A percentile compares a stretch with the other conserved stretches of the same genome.
phyloP scores from a whole-genome alignment of 176 grass and related monocot species.

The Aegilops tauschii region DNA sequence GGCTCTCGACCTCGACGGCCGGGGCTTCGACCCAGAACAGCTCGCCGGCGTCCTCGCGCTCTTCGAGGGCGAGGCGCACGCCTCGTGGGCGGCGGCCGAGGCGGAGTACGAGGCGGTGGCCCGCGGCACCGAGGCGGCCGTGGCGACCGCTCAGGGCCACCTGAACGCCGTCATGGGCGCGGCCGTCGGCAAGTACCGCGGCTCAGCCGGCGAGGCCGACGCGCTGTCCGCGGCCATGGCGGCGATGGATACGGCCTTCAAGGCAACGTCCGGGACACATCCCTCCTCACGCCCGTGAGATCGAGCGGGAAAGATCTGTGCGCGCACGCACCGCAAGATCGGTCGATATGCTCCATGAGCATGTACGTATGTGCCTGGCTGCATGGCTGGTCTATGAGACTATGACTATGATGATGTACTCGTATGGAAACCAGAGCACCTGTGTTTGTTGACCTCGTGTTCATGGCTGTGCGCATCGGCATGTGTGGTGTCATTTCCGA shows the following conservation, averaged over 20 bases:
- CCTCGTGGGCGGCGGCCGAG: slow-evolving; percentile 17
- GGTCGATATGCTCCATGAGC: no score
- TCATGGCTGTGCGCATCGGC: background rate
- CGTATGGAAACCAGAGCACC: no score
- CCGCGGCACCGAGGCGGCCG: slow-evolving; percentile 2
- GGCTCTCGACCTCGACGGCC: slow-evolving; percentile 20
- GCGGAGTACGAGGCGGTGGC: slow-evolving; percentile 21
- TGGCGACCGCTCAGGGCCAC: slow-evolving; percentile 17
- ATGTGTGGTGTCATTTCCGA: background rate
- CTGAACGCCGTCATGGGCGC: slow-evolving; percentile 33
- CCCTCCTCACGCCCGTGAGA: background rate
- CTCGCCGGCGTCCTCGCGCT: slow-evolving; percentile 39
- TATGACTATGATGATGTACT: no score
- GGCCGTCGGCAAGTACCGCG: slow-evolving; percentile 28
- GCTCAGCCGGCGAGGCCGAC: slow-evolving; percentile 10
- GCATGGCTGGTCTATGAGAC: no score
- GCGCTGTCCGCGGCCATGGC: slow-evolving; percentile 30
- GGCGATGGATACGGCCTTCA: slow-evolving; percentile 32
- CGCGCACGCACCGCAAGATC: background rate
- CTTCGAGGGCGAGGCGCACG: slow-evolving; percentile 35
- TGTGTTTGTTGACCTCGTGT: background rate
- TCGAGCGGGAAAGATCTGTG: background rate
- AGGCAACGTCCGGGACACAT: background rate
- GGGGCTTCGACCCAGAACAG: slow-evolving; percentile 27
- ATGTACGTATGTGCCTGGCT: background rate